Conservation (phyloP, 805 yeast species). For the Grigorovia humatica region DNA sequence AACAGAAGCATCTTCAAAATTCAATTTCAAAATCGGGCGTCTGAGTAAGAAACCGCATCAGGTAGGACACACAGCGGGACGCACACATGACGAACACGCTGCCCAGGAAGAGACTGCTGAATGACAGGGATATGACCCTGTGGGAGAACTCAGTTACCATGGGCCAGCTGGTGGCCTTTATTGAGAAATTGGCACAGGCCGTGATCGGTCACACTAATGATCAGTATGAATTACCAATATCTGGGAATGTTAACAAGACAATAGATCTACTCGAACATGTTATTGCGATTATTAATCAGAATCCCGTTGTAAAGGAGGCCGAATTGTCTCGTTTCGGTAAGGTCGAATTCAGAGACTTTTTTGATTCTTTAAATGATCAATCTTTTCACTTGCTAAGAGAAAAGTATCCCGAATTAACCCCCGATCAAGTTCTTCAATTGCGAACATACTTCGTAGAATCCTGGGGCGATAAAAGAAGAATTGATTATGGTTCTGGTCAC, state of each 20-base stretch:
- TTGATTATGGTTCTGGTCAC: slow-evolving; percentile 97
- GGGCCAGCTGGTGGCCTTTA: slow-evolving; percentile 41
- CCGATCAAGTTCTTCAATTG: slow-evolving; percentile 34
- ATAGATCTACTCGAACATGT: slow-evolving; percentile 38
- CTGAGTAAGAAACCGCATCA: background rate
- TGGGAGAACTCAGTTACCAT: slow-evolving; percentile 50
- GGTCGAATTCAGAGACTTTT: slow-evolving; percentile 74
- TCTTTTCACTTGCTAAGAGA: slow-evolving; percentile 20
- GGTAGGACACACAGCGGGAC: background rate
- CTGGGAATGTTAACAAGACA: slow-evolving; percentile 29
- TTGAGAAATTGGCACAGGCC: slow-evolving; percentile 47
- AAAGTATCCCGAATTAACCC: slow-evolving; percentile 7
- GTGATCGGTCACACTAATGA: slow-evolving; percentile 53
- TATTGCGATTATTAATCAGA: slow-evolving; percentile 33
- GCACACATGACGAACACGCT: background rate
- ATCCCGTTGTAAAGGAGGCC: slow-evolving; percentile 62
- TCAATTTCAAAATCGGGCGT: background rate
- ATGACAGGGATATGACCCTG: slow-evolving; percentile 46
- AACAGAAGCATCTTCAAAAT: background rate
- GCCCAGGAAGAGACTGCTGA: slow-evolving; percentile 41
- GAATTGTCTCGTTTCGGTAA: slow-evolving; percentile 79
- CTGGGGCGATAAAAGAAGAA: slow-evolving; percentile 77
- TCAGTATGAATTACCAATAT: slow-evolving; percentile 32
- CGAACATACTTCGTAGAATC: slow-evolving; percentile 53
- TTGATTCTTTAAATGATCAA: slow-evolving; percentile 43